These are phyloP conservation scores for Hordeum vulgare DNA, from an alignment of 176 grass and related monocot species.

Conservation along the genomic window DNA sequence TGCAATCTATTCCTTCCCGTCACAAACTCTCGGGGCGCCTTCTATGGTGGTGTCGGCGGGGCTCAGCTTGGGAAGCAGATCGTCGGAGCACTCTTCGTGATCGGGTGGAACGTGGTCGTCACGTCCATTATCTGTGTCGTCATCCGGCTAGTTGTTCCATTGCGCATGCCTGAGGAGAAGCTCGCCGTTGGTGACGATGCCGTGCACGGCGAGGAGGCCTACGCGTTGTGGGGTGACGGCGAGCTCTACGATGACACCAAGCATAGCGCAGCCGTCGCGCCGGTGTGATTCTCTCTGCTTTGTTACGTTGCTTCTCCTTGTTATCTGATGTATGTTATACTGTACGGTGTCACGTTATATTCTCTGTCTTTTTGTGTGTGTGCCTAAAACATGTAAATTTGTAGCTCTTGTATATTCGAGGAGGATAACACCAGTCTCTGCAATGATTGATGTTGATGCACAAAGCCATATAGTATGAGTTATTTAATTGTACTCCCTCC, in stretches of 20 bases:
- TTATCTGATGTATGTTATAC: background rate
- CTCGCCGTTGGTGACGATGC: slow-evolving; percentile 75
- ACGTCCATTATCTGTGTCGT: slow-evolving; percentile 55
- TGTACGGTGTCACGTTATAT: background rate
- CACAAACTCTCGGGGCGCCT: slow-evolving; percentile 37
- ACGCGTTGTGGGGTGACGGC: slow-evolving; percentile 88
- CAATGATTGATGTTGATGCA: too few relatives aligned
- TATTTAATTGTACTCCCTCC: too few relatives aligned
- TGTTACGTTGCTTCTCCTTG: background rate
- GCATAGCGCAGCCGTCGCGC: slow-evolving; percentile 14
- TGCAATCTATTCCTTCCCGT: slow-evolving; percentile 57
- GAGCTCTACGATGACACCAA: slow-evolving; percentile 69
- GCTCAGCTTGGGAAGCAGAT: slow-evolving; percentile 53
- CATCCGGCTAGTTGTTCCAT: slow-evolving; percentile 40
- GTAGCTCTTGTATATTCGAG: background rate
- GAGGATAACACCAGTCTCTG: too few relatives aligned
- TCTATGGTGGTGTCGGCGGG: slow-evolving; percentile 50
- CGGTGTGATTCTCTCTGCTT: background rate
- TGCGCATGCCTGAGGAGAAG: slow-evolving; percentile 57
- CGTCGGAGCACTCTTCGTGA: slow-evolving; percentile 46
- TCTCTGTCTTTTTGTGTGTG: background rate
- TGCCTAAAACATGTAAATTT: background rate
- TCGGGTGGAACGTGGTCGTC: slow-evolving; percentile 49
- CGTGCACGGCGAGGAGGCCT: slow-evolving; percentile 92
- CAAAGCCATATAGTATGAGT: too few relatives aligned